Evolutionary conservation across 2,329 filamentous ascomycete genomes (phyloP).

Genomic region (Claviceps pusilla): DNA sequence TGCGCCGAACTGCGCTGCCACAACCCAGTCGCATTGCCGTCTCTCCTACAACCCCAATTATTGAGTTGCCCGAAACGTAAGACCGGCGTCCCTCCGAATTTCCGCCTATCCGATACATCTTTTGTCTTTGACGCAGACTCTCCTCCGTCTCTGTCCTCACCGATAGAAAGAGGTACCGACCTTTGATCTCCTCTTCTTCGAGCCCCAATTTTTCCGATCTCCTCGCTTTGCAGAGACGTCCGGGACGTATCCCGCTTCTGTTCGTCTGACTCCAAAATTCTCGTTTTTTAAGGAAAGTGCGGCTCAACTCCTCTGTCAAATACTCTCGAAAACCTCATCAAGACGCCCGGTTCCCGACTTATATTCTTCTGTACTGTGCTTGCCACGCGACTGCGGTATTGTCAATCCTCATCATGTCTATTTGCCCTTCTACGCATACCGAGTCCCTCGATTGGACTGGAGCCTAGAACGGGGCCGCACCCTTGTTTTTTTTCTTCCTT

Average conservation of each 20-base stretch:
- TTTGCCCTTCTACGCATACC: conserved; percentile 7
- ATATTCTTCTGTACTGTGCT: neutral
- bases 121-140: neutral
- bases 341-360: neutral
- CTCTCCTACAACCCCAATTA: neutral
- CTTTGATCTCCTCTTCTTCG: neutral
- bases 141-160: neutral
- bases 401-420: conserved; percentile 9
- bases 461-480: conserved; percentile 6
- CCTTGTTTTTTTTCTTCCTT: neutral
- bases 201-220: neutral
- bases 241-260: neutral
- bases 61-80: neutral
- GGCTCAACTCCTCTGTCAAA: too few relatives aligned
- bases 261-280: neutral
- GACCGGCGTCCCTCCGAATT: neutral
- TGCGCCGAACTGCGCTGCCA: neutral
- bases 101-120: neutral
- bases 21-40: neutral
- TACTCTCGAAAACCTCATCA: neutral
- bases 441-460: conserved; percentile 13
- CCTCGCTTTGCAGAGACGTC: neutral
- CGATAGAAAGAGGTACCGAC: neutral
- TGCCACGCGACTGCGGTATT: neutral
- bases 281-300: neutral